Conservation (phyloP, 169 alveolate species). For the Plasmodium cynomolgi region DNA sequence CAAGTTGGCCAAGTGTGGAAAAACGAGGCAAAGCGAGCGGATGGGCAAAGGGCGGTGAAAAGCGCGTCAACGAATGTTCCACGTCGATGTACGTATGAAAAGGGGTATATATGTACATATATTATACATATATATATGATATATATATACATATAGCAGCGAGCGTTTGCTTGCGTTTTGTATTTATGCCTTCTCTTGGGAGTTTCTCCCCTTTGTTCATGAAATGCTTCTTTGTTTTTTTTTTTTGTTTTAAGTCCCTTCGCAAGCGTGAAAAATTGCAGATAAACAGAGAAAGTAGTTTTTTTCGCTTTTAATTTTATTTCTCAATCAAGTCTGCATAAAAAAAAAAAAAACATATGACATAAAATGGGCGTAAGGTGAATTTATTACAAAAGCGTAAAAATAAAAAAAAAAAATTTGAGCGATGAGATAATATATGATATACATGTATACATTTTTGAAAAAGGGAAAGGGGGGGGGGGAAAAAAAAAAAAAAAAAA, state of each 20-base stretch:
- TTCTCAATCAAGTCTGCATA: slow-evolving; percentile 1
- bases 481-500: not conserved
- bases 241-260: slow-evolving; percentile 6
- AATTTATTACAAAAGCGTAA: not conserved
- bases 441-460: not conserved
- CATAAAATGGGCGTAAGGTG: not conserved
- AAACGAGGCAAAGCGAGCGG: not conserved
- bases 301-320: not conserved
- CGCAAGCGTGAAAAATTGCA: not conserved
- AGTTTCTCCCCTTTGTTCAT: not conserved
- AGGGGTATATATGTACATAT: not conserved
- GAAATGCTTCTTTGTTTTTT: not conserved
- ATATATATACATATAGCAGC: not conserved
- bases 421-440: not conserved
- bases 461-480: not conserved
- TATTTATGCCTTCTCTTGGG: not conserved
- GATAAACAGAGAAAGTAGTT: not conserved
- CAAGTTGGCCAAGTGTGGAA: not conserved
- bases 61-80: not conserved
- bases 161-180: not conserved
- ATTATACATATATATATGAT: too few species aligned
- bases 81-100: slow-evolving; percentile 17
- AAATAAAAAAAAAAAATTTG: too few species aligned
- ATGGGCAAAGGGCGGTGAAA: not conserved
- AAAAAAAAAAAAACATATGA: not conserved